Evolutionary conservation across 257 asterid species (phyloP).

Genomic region (Solanum pennellii): DNA sequence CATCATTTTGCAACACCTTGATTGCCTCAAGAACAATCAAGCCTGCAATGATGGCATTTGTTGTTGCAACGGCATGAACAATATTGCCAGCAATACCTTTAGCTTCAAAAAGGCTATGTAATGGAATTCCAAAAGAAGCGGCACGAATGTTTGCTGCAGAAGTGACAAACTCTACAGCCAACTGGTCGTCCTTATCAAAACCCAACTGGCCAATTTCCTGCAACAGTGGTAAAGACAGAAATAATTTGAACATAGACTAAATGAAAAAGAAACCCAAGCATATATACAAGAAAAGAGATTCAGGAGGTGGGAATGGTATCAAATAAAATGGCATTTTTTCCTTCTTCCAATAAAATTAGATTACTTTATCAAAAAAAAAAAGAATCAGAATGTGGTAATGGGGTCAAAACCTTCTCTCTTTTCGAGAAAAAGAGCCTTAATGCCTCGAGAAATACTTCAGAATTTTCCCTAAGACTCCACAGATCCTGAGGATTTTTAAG

Average conservation of each 20-base stretch:
- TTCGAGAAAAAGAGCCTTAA: slow-evolving; percentile 52
- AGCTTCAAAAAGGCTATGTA: slow-evolving; percentile 95
- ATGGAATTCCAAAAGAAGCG: slow-evolving; percentile 88
- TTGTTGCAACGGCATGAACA: slow-evolving; percentile 98
- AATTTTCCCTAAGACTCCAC: slow-evolving; percentile 86
- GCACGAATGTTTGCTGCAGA: slow-evolving; percentile 99
- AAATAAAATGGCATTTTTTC: not conserved
- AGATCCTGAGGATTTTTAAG: slow-evolving; percentile 86
- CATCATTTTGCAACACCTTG: slow-evolving; percentile 76
- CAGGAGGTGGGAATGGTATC: not conserved
- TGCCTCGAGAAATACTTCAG: slow-evolving; percentile 78
- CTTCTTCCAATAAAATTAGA: not conserved
- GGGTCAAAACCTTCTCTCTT: slow-evolving; percentile 61
- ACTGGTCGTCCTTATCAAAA: slow-evolving; percentile 97
- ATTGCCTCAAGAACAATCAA: slow-evolving; percentile 95
- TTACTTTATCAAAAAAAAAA: not conserved
- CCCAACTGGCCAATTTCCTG: slow-evolving; percentile 91
- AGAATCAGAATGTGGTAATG: not conserved
- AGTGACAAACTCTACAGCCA: slow-evolving; percentile 94
- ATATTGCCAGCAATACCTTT: slow-evolving; percentile 99
- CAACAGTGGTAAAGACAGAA: not conserved
- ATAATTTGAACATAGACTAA: not conserved
- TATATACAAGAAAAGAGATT: not conserved
- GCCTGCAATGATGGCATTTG: slow-evolving; percentile 95
- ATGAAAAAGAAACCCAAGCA: not conserved